Conservation (phyloP, 495 filamentous ascomycete genomes). For the Neurospora sp. region DNA sequence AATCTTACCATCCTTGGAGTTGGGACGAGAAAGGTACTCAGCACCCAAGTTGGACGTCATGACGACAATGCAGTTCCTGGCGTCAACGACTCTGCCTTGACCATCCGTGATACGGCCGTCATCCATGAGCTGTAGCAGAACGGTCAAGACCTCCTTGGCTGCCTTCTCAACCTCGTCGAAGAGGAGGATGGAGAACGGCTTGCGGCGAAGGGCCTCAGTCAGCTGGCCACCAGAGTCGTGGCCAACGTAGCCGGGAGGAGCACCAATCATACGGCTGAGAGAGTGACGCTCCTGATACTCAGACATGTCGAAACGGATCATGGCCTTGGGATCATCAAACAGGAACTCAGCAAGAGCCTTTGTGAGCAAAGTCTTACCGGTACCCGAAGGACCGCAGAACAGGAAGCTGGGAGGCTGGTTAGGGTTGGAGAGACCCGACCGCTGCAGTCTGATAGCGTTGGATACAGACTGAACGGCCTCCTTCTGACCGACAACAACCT, state of each 20-base stretch:
- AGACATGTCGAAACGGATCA: conserved; percentile 99
- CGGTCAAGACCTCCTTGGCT: conserved; percentile 93
- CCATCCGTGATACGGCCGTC: conserved; percentile 98
- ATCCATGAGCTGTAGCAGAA: conserved; percentile 96
- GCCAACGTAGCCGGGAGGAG: conserved; percentile 92
- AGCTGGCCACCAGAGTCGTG: conserved; percentile 94
- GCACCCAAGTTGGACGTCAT: conserved; percentile 97
- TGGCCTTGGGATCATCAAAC: conserved; percentile 92
- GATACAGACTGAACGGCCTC: conserved; percentile 92
- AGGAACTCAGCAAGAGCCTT: conserved; percentile 96
- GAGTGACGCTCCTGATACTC: conserved; percentile 98
- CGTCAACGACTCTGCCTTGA: conserved; percentile 88
- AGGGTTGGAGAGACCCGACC: conserved; percentile 86
- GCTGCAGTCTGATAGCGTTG: conserved; percentile 89
- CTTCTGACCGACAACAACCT: conserved; percentile 83
- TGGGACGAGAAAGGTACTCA: conserved; percentile 77
- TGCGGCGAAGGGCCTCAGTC: conserved; percentile 83
- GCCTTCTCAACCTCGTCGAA: conserved; percentile 99
- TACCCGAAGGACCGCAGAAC: conserved; percentile 96
- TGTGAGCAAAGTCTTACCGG: conserved; percentile 92
- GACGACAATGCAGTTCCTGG: conserved; percentile 95
- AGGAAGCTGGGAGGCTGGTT: conserved; percentile 96
- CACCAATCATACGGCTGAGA: conserved; percentile 93
- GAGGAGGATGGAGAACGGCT: conserved; percentile 93
- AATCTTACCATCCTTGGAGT: conserved; percentile 68